Percentiles rank a stretch among this genome's conserved stretches.
Conservation (phyloP, 768 basidiomycete genomes). For the Podaxis sp. region DNA sequence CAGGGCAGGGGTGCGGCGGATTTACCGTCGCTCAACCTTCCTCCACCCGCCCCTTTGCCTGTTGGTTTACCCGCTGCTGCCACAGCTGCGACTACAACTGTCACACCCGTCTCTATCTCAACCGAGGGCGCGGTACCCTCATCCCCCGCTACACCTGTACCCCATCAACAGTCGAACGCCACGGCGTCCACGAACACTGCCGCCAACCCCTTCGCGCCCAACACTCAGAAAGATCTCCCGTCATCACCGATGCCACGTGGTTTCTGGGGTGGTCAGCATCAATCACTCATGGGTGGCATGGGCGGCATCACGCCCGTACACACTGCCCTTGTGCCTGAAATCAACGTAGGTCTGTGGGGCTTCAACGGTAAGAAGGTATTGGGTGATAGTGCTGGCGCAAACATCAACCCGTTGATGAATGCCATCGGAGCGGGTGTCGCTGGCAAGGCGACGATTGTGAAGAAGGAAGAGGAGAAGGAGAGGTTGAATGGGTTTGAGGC, state of each 20-base stretch:
- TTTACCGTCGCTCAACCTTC: conserved; percentile 38
- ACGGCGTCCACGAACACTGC: conserved; percentile 11
- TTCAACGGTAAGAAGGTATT: background rate
- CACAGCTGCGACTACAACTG: conserved; percentile 17
- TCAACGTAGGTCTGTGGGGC: conserved; percentile 25
- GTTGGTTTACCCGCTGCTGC: conserved; percentile 38
- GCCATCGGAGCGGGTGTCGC: conserved; percentile 44
- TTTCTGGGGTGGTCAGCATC: conserved; percentile 76
- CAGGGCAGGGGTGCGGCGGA: conserved; percentile 57
- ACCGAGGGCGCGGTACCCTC: conserved; percentile 9
- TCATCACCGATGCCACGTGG: conserved; percentile 45
- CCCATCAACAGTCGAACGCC: conserved; percentile 9
- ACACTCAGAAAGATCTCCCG: conserved; percentile 77
- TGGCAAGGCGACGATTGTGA: conserved; percentile 16
- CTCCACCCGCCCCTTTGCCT: conserved; percentile 51
- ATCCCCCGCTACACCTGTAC: background rate
- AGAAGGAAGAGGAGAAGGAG: conserved; percentile 14
- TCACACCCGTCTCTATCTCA: background rate
- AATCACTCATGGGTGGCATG: conserved; percentile 32
- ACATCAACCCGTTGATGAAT: conserved; percentile 62
- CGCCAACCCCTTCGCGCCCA: conserved; percentile 51
- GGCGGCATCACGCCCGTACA: conserved; percentile 84
- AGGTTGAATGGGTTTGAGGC: conserved; percentile 60
- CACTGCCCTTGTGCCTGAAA: conserved; percentile 77
- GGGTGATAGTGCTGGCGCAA: conserved; percentile 34